Evolutionary conservation across 1,284 basidiomycete species (phyloP).

Genomic region (Ceratobasidium sp.): DNA sequence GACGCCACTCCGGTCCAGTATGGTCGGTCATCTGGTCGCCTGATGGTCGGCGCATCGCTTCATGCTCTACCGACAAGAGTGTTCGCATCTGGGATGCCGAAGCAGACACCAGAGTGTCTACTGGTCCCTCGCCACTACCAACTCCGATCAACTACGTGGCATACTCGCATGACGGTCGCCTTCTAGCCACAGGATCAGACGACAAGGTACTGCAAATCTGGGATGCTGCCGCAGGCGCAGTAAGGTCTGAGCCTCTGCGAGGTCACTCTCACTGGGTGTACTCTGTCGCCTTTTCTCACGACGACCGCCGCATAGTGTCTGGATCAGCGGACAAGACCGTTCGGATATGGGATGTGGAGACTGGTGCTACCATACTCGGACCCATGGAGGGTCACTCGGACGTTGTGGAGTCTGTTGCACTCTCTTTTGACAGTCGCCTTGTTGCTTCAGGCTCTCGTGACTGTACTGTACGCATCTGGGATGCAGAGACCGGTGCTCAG

Average conservation of each 20-base stretch:
- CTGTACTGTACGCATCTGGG: constrained; percentile 4
- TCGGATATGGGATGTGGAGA: constrained; percentile 25
- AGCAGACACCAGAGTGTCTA: not conserved
- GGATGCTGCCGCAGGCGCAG: not conserved
- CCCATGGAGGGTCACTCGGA: constrained; percentile 4
- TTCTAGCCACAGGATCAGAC: not conserved
- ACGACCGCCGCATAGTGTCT: constrained; percentile 7
- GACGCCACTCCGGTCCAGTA: not conserved
- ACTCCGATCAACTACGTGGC: not conserved
- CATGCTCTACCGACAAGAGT: not conserved
- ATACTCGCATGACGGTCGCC: not conserved
- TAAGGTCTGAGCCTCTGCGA: not conserved
- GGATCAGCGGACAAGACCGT: constrained; percentile 28
- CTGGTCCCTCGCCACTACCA: not conserved
- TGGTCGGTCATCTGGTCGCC: not conserved
- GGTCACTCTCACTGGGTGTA: not conserved
- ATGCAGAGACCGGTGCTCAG: not conserved
- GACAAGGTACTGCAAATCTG: not conserved
- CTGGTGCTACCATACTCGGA: not conserved
- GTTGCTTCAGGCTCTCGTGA: not conserved
- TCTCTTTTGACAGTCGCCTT: constrained; percentile 9
- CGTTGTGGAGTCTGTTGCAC: not conserved
- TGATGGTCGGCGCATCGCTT: constrained; percentile 3
- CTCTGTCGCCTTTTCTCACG: constrained; percentile 4
- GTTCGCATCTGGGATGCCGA: not conserved